These are phyloP conservation scores for Sherardia arvensis DNA, from an alignment of 257 asterid genomes.

Conservation along the genomic window DNA sequence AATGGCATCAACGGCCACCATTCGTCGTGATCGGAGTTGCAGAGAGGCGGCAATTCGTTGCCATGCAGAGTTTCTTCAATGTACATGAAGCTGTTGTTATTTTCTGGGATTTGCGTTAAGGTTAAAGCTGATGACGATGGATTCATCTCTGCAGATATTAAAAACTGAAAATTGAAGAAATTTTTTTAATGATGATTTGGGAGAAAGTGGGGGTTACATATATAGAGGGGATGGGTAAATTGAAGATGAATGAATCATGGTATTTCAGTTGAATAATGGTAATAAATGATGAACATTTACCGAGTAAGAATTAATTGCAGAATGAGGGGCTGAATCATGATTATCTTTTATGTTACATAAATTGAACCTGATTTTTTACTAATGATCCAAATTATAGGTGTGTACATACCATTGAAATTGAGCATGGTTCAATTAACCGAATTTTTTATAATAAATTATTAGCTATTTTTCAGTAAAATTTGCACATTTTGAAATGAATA, in stretches of 20 bases:
- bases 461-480: no score
- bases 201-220: conserved; percentile 70
- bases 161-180: conserved; percentile 5
- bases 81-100: neutral
- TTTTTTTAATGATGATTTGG: neutral
- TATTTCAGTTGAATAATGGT: conserved; percentile 26
- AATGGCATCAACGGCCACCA: conserved; percentile 12
- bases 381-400: neutral
- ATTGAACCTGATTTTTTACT: neutral
- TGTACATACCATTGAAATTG: neutral
- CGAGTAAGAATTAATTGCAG: conserved; percentile 21
- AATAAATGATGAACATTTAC: conserved; percentile 43
- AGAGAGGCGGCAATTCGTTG: neutral
- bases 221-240: neutral
- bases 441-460: no score
- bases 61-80: conserved; percentile 6
- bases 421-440: neutral
- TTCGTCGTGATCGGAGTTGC: conserved; percentile 13
- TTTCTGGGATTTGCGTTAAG: conserved; percentile 17
- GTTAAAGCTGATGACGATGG: conserved; percentile 15
- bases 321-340: conserved; percentile 37
- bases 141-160: conserved; percentile 14
- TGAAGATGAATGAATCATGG: conserved; percentile 21
- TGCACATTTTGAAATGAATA: neutral
- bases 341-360: conserved; percentile 15